Evolutionary conservation across 2,329 filamentous ascomycete species (phyloP).

Genomic region (Byssochlamys sp.): DNA sequence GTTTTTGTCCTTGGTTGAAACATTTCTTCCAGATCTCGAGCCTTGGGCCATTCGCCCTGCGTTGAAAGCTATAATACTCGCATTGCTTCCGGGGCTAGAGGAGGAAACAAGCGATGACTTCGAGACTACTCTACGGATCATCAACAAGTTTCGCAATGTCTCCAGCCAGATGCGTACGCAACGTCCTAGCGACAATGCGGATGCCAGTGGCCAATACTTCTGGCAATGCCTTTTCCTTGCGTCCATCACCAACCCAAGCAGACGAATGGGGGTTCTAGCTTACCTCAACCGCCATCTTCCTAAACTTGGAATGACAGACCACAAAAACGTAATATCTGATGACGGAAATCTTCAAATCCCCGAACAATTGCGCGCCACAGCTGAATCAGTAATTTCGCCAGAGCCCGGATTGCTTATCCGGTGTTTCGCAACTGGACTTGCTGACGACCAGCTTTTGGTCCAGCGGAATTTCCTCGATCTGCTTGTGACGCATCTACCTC

Average conservation of each 20-base stretch:
- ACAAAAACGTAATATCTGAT: constrained; percentile 20
- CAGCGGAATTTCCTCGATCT: constrained; percentile 91
- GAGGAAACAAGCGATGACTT: constrained; percentile 97
- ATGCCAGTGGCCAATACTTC: constrained; percentile 72
- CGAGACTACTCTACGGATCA: constrained; percentile 67
- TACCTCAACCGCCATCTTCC: constrained; percentile 75
- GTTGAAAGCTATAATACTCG: constrained; percentile 78
- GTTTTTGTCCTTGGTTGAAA: constrained; percentile 75
- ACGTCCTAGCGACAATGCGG: constrained; percentile 40
- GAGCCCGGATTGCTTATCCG: constrained; percentile 84
- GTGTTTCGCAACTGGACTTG: constrained; percentile 81
- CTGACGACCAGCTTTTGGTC: constrained; percentile 78
- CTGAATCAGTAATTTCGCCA: constrained; percentile 51
- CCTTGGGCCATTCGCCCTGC: constrained; percentile 67
- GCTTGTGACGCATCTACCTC: constrained; percentile 76
- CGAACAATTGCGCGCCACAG: constrained; percentile 25
- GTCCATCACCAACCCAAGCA: constrained; percentile 76
- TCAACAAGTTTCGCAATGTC: constrained; percentile 66
- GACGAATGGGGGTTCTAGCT: constrained; percentile 76
- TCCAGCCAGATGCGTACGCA: constrained; percentile 44
- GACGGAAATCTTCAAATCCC: constrained; percentile 15
- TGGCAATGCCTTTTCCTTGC: constrained; percentile 97
- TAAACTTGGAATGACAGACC: constrained; percentile 46
- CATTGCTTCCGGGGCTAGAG: constrained; percentile 82
- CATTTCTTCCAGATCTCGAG: constrained; percentile 64